These are phyloP conservation scores for Ophiocordyceps camponoti-floridani DNA, from an alignment of 2,329 filamentous ascomycete genomes.

Conservation along the genomic window DNA sequence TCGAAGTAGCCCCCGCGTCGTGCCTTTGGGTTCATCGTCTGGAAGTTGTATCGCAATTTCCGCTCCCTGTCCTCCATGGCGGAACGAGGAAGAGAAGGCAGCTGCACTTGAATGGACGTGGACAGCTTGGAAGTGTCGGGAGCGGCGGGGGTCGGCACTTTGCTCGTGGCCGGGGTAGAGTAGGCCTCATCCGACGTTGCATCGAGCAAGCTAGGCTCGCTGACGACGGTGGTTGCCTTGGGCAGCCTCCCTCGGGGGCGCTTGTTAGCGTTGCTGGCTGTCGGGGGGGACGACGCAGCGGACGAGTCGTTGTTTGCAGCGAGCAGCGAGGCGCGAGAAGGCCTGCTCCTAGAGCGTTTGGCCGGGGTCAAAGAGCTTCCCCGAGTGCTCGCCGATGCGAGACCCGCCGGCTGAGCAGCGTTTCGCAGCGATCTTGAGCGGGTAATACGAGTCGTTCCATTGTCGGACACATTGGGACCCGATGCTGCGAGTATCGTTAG, in stretches of 20 bases:
- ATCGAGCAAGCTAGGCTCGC: conserved; percentile 13
- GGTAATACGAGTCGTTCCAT: conserved; percentile 8
- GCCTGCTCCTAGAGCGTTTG: conserved; percentile 9
- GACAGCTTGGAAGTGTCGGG: conserved; percentile 3
- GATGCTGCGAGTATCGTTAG: conserved; percentile 4
- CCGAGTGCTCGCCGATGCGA: not conserved
- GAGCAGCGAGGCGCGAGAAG: conserved; percentile 5
- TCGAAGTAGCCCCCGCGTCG: not conserved
- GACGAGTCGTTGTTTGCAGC: conserved; percentile 3
- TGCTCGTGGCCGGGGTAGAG: conserved; percentile 19
- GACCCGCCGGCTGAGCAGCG: not conserved
- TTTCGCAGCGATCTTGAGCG: conserved; percentile 9
- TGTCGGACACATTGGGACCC: conserved; percentile 3
- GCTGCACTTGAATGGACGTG: conserved; percentile 11
- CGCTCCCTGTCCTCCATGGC: conserved; percentile 9
- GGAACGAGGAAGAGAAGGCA: conserved; percentile 7
- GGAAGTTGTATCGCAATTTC: conserved; percentile 23
- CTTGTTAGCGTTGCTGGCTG: not conserved
- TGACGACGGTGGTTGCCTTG: conserved; percentile 6
- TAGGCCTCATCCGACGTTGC: conserved; percentile 13
- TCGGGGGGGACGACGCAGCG: conserved; percentile 1
- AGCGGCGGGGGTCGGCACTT: conserved; percentile 15
- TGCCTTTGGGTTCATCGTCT: conserved; percentile 19
- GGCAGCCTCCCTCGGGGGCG: conserved; percentile 5
- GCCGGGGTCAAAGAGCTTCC: not conserved